Evolutionary conservation across 2,329 filamentous ascomycete species (phyloP).

Genomic region (Magnaporthiopsis rhizophila): DNA sequence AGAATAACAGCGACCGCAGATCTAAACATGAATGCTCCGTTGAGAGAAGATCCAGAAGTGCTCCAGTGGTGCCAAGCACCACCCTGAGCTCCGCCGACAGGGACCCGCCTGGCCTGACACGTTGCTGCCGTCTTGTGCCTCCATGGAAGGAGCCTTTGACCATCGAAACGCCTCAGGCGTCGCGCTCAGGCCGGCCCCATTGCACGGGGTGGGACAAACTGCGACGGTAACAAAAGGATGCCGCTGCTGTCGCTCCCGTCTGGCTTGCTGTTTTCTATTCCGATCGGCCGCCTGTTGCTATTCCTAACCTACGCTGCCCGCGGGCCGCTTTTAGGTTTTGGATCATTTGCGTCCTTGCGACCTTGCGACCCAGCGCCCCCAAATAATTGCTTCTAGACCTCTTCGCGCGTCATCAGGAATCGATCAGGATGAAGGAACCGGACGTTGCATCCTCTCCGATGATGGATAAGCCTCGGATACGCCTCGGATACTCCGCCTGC

Average conservation of each 20-base stretch:
- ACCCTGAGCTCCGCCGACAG: neutral
- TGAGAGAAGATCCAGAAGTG: too few species aligned
- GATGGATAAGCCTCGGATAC: too few species aligned
- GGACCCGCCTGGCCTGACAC: neutral
- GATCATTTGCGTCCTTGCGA: too few species aligned
- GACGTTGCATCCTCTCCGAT: too few species aligned
- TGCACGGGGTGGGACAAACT: neutral
- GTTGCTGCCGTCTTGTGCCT: neutral
- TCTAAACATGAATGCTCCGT: neutral
- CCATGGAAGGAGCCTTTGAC: too few species aligned
- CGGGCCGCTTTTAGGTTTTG: neutral
- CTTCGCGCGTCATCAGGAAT: too few species aligned
- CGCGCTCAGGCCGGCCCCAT: neutral
- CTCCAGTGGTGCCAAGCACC: too few species aligned
- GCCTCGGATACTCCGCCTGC: too few species aligned
- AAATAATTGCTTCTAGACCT: too few species aligned
- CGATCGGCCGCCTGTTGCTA: neutral
- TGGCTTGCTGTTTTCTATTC: neutral
- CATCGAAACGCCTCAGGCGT: neutral
- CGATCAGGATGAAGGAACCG: too few species aligned
- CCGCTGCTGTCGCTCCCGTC: neutral
- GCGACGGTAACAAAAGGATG: too few species aligned
- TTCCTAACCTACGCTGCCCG: neutral
- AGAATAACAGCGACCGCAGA: neutral
- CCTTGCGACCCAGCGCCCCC: too few species aligned